These are phyloP conservation scores for Kazachstania martiniae DNA, from an alignment of 805 yeast genomes.

Conservation along the genomic window DNA sequence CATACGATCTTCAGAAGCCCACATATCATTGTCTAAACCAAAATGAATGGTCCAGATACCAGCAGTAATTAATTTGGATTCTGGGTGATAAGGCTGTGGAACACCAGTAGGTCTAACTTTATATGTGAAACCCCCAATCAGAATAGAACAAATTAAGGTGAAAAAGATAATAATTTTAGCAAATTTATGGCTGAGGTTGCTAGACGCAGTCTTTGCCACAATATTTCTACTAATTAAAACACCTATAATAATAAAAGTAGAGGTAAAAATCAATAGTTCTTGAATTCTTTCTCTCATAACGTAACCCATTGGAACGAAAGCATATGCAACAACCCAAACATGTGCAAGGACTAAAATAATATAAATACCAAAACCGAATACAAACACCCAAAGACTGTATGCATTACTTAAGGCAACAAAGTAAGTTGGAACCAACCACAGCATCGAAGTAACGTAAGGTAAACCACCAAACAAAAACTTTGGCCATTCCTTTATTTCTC, in stretches of 20 bases:
- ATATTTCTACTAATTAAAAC: constrained; percentile 14
- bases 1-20: constrained; percentile 94
- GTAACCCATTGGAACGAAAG: constrained; percentile 94
- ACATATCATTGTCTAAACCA: constrained; percentile 94
- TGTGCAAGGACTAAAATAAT: constrained; percentile 61
- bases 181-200: constrained; percentile 11
- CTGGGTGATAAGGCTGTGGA: constrained; percentile 60
- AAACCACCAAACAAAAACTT: constrained; percentile 52
- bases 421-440: constrained; percentile 54
- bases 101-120: constrained; percentile 29
- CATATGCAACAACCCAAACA: constrained; percentile 97
- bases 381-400: constrained; percentile 45
- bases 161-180: constrained; percentile 10
- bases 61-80: constrained; percentile 66
- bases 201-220: too few species aligned
- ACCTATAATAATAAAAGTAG: constrained; percentile 43
- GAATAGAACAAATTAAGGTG: constrained; percentile 7
- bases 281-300: constrained; percentile 82
- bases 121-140: constrained; percentile 17
- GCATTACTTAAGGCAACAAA: constrained; percentile 45
- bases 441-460: constrained; percentile 48
- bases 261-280: constrained; percentile 50
- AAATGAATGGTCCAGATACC: constrained; percentile 99
- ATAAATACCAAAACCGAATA: constrained; percentile 37
- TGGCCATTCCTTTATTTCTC: constrained; percentile 19